Evolutionary conservation across 768 basidiomycete genomes (phyloP).

Genomic region (Royoungia palumana): DNA sequence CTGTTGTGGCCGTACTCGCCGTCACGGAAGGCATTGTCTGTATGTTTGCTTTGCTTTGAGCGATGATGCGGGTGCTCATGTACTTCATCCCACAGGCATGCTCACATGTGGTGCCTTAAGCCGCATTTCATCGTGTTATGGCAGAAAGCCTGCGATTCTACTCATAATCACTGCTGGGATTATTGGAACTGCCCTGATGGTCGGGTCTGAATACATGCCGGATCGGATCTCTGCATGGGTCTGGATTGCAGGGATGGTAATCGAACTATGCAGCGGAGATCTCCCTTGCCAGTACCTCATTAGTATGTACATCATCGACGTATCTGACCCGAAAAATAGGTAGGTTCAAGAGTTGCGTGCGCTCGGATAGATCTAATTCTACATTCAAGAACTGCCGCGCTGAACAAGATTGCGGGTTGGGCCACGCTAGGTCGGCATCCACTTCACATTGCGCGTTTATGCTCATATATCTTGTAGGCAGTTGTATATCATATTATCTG

Average conservation of each 20-base stretch:
- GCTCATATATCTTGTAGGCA: constrained; percentile 15
- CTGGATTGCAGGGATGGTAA: constrained; percentile 20
- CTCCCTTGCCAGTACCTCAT: constrained; percentile 16
- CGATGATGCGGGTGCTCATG: not conserved
- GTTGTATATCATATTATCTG: constrained; percentile 23
- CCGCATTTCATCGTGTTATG: constrained; percentile 24
- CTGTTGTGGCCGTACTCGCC: constrained; percentile 13
- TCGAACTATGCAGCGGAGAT: constrained; percentile 8
- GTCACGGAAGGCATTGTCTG: constrained; percentile 18
- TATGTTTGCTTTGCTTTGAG: constrained; percentile 5
- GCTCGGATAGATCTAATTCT: constrained; percentile 2
- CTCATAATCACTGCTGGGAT: constrained; percentile 6
- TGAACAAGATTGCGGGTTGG: constrained; percentile 31
- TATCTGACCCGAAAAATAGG: constrained; percentile 24
- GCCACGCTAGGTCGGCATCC: constrained; percentile 20
- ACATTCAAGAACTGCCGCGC: constrained; percentile 19
- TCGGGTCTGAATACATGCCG: constrained; percentile 15
- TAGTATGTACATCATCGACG: constrained; percentile 30
- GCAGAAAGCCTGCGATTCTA: constrained; percentile 24
- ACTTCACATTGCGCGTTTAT: not conserved
- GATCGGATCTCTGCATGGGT: constrained; percentile 12
- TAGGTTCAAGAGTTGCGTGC: not conserved
- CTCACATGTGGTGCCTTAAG: constrained; percentile 21
- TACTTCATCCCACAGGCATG: constrained; percentile 21
- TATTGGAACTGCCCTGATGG: constrained; percentile 13